Percentiles rank a stretch among this genome's conserved stretches.
These are phyloP conservation scores for Ciborinia camelliae DNA, from an alignment of 2,329 filamentous ascomycete genomes.

Conservation along the genomic window DNA sequence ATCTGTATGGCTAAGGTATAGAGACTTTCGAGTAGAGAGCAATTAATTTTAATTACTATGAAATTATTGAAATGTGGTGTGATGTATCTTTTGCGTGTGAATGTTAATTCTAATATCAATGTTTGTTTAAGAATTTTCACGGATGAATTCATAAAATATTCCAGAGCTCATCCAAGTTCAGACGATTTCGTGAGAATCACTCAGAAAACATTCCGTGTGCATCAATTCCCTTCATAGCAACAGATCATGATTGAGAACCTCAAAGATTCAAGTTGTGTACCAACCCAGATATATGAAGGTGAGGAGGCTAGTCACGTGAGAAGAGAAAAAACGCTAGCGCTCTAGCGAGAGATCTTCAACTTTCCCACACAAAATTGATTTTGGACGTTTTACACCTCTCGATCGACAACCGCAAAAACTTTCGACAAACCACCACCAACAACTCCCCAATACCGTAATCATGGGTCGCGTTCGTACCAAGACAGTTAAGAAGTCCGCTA, in stretches of 20 bases:
- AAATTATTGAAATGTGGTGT: no score
- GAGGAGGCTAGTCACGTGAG: background rate
- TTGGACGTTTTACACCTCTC: background rate
- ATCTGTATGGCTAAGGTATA: background rate
- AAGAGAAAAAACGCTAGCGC: background rate
- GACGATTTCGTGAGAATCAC: no score
- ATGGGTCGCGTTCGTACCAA: constrained; percentile 46
- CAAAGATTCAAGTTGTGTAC: background rate
- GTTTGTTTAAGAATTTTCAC: background rate
- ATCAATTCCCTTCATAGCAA: background rate
- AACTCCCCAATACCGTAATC: constrained; percentile 33
- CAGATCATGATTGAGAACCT: background rate
- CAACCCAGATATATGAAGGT: background rate
- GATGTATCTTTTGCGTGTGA: background rate
- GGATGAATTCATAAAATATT: background rate
- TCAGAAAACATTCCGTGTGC: background rate
- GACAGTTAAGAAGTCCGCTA: constrained; percentile 60
- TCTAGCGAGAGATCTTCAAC: constrained; percentile 14
- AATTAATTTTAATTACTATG: constrained; percentile 8
- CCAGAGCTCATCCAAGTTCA: background rate
- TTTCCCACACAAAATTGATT: constrained; percentile 20
- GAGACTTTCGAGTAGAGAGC: background rate
- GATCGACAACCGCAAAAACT: constrained; percentile 18
- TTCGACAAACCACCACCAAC: constrained; percentile 19
- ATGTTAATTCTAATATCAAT: background rate